Base-by-base conservation (phyloP, 2,329 filamentous ascomycete genomes). In the Aspergillus fijiensis region DNA sequence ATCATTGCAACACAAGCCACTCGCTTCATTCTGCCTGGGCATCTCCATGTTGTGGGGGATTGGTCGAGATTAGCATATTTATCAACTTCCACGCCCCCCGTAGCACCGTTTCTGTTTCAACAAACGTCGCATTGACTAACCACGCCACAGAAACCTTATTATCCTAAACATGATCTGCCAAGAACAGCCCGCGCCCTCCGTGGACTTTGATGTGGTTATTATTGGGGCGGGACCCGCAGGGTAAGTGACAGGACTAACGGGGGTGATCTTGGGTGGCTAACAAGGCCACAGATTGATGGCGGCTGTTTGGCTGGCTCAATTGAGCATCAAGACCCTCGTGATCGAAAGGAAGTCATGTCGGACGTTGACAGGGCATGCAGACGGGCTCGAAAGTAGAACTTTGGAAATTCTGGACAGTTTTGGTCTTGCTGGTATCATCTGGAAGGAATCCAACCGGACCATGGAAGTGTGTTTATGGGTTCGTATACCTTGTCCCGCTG, bases 381-480 rank as follows among this genome's bases (percentile, higher is more conserved):
- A 84, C 63, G 85, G 84, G 1, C 77, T 89, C 2, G 86, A 90
- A 73, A 85, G 83, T 63, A 85, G 88, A 1, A 89, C 86, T 0
- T 78, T 90, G 2, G 87, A 92, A 71, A 89, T 91, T n/a, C 85
- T 91, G 58, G 87, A 92, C 66, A 86, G 84, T 53, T 89, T 92
- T 65, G 88, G 85, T 0, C 84, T 92, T 60, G 86, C 80, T 2
- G 83, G 90, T 63, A 77, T 83, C 4, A 83, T 82, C 1, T 86
- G 85, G 83, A 49, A 42, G 12, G 68, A 72, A 19, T 27, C 70
- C 4, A 72, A 70, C 60, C 67, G 66, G 23, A 68, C 65, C 58
- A n/a, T 69, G 0, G 68, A 70, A n/a, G 66, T 70, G 16, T 69
- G 63, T 48, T 55, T 75, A 60, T 63, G 62, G 80, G 58, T 60